phyloP scores from a whole-genome alignment of 179 eudicot genomes.

The Beta corolliflora region DNA sequence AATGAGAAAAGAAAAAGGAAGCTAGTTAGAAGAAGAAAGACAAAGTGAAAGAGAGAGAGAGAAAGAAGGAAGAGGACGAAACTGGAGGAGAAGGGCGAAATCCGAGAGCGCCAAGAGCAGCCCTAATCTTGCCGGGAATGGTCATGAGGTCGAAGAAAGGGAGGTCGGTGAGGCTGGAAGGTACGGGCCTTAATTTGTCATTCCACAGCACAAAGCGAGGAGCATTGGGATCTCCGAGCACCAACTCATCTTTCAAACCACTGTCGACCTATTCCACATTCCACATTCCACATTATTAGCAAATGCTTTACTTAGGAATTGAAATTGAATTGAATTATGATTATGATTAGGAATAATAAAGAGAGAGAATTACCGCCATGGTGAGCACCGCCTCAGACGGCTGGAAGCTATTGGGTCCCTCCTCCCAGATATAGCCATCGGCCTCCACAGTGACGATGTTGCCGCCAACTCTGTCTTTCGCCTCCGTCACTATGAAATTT shows the following conservation, averaged over 20 bases:
- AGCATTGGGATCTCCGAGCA: conserved; percentile 79
- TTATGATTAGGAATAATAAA: background rate
- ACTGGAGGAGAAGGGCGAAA: conserved; percentile 77
- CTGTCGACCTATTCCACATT: conserved; percentile 52
- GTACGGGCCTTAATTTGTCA: conserved; percentile 72
- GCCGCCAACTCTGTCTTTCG: conserved; percentile 71
- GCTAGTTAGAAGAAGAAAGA: background rate
- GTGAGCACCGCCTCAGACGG: conserved; percentile 81
- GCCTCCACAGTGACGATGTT: conserved; percentile 66
- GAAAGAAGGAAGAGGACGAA: conserved; percentile 29
- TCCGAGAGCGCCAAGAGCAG: conserved; percentile 85
- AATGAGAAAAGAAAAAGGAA: too few species aligned
- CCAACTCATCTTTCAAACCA: conserved; percentile 79
- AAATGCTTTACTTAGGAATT: too few species aligned
- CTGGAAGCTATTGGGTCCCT: conserved; percentile 92
- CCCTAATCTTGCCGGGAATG: conserved; percentile 72
- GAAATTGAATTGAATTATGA: background rate
- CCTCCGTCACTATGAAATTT: conserved; percentile 66
- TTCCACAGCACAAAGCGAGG: conserved; percentile 86
- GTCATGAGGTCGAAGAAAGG: conserved; percentile 86
- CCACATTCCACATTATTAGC: too few species aligned
- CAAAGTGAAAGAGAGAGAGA: background rate
- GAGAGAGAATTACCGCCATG: conserved; percentile 44
- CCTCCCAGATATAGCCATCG: conserved; percentile 83
- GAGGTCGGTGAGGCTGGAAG: conserved; percentile 66